phyloP scores from a whole-genome alignment of 2,329 filamentous ascomycete genomes.

The Botryotinia convoluta region DNA sequence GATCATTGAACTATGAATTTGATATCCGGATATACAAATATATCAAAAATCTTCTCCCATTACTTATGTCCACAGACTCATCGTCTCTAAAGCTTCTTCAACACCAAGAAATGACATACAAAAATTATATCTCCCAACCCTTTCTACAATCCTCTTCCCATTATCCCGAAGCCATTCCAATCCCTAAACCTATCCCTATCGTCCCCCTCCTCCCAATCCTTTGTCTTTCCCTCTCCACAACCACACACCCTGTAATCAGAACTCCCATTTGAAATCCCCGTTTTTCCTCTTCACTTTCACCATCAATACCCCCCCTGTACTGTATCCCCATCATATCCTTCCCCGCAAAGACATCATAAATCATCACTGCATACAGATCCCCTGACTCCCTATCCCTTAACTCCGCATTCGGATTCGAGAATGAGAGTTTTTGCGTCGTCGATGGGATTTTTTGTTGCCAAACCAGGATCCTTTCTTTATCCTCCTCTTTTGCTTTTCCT shows the following conservation, averaged over 20 bases:
- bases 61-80: accelerated
- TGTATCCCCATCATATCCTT: neutral
- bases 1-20: no score
- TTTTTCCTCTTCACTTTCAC: neutral
- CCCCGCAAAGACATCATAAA: neutral
- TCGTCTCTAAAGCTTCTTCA: neutral
- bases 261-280: neutral
- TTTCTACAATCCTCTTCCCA: no score
- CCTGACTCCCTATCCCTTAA: neutral
- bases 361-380: neutral
- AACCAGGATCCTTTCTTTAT: neutral
- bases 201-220: neutral
- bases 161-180: neutral
- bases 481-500: neutral
- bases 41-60: neutral
- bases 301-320: neutral
- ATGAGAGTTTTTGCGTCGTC: neutral
- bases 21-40: neutral
- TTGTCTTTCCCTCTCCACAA: neutral
- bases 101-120: neutral
- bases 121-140: no score
- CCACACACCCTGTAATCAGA: neutral
- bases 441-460: neutral
- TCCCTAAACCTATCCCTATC: neutral
- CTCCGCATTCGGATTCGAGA: neutral